Conservation (phyloP, 768 basidiomycete genomes). For the Suillus alpinus region DNA sequence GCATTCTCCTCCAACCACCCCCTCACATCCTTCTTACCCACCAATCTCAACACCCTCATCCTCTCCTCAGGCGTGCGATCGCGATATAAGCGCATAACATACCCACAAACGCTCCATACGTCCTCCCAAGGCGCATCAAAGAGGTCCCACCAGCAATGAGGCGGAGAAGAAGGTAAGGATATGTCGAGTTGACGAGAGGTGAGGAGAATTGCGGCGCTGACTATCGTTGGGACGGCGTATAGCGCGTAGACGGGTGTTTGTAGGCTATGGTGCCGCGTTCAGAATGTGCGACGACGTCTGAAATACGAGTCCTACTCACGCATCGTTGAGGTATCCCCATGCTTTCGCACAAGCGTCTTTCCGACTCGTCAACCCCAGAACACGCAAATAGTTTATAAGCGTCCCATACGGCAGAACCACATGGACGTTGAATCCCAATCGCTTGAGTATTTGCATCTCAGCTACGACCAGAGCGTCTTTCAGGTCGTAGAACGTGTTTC, state of each 20-base stretch:
- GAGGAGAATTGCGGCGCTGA: conserved; percentile 85
- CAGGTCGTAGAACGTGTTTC: conserved; percentile 86
- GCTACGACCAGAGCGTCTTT: conserved; percentile 92
- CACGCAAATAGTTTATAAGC: conserved; percentile 88
- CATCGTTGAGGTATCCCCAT: conserved; percentile 96
- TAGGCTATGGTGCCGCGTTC: conserved; percentile 48
- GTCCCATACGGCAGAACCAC: conserved; percentile 93
- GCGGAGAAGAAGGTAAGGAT: conserved; percentile 66
- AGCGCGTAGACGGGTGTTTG: conserved; percentile 92
- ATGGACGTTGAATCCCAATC: conserved; percentile 92
- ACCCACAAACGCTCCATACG: conserved; percentile 80
- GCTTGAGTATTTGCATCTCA: conserved; percentile 97
- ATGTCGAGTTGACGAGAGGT: conserved; percentile 70
- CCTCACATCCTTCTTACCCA: conserved; percentile 77
- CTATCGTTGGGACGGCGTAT: conserved; percentile 87
- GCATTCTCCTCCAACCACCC: conserved; percentile 72
- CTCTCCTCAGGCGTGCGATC: conserved; percentile 44
- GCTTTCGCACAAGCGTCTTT: conserved; percentile 70
- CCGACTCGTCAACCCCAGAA: conserved; percentile 80
- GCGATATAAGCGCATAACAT: conserved; percentile 79
- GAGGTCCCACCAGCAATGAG: conserved; percentile 87
- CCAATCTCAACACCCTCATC: conserved; percentile 50
- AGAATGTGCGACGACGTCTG: not conserved
- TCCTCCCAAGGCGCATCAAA: conserved; percentile 94
- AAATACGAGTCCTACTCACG: conserved; percentile 52